Evolutionary conservation across 108 stramenopile species (phyloP), one percentile per base, ranked within the genome.

Genomic region (Fistulifera solaris): DNA sequence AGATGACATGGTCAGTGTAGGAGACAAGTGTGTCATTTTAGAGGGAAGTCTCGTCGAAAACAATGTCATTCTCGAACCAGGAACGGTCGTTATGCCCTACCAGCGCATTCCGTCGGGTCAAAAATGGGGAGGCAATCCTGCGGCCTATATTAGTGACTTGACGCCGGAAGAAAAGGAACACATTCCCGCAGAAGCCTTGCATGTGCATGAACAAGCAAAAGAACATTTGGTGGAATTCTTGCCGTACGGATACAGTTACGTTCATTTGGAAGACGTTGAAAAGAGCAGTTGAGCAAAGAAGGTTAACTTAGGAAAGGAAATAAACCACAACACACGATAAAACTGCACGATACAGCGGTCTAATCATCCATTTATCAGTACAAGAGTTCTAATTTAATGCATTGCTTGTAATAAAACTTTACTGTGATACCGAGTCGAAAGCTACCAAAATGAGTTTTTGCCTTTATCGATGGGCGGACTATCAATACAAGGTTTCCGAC

Each of bases 101-200:
- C 65, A 84, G 7, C 76, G 77, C 52, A 87, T 96, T 68, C 90
- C 90, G 17, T 66, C 76, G 21, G 90, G 89, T 54, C 82, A 90
- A 67, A 75, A 76, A 51, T 96, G 95, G 95, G 91, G 74, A 7
- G 95, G 95, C 38, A 94, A 96, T 58, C 95, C 95, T 28, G 87
- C 93, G 31, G 67, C 56, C 47, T 94, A 73, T 70, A 52, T 96
- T 41, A 71, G 73, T 6, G 58, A 77, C 41, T 66, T 93, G 58
- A 72, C 81, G 28, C 76, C 81, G 43, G 74, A 76, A 21, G 95
- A 86, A 54, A 69, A 77, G 61, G 77, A 71, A 6, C 54, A 65
- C 22, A 82, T 88, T 59, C 74, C 83, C 70, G 53, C 49, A 41
- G 76, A 77, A 39, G 85, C 89, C 12, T 48, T 69, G 48, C 68